These are phyloP conservation scores for Diaporthe sp. DNA, from an alignment of 2,329 filamentous ascomycete species.

Conservation along the genomic window DNA sequence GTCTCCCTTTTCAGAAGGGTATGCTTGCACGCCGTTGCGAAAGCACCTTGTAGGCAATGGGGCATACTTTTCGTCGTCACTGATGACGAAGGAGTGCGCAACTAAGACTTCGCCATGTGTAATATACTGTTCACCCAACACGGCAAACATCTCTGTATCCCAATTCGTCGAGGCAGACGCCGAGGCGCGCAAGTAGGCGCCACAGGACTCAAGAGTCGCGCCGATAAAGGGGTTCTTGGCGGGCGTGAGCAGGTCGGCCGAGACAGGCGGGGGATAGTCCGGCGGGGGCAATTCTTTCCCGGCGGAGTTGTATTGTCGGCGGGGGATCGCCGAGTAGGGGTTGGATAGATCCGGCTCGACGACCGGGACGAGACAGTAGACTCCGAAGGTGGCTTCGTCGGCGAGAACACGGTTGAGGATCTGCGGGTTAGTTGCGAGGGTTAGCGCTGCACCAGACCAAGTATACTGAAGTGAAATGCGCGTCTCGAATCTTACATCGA, in stretches of 20 bases:
- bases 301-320: background rate
- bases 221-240: background rate
- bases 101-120: background rate
- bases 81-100: background rate
- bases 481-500: background rate
- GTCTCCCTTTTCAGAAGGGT: background rate
- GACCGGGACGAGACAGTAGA: background rate
- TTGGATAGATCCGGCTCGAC: background rate
- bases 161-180: background rate
- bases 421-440: background rate
- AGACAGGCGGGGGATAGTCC: background rate
- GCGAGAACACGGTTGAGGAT: background rate
- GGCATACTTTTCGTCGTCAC: background rate
- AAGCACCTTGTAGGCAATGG: background rate
- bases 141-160: background rate
- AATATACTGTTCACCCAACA: background rate
- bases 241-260: background rate
- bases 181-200: background rate
- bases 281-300: background rate
- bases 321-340: background rate
- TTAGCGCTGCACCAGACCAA: background rate
- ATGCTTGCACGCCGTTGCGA: background rate
- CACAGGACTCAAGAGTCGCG: background rate
- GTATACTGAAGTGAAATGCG: background rate
- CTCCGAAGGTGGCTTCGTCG: background rate